Evolutionary conservation across 805 yeast genomes (phyloP).

Genomic region (Sungouiella blattae): DNA sequence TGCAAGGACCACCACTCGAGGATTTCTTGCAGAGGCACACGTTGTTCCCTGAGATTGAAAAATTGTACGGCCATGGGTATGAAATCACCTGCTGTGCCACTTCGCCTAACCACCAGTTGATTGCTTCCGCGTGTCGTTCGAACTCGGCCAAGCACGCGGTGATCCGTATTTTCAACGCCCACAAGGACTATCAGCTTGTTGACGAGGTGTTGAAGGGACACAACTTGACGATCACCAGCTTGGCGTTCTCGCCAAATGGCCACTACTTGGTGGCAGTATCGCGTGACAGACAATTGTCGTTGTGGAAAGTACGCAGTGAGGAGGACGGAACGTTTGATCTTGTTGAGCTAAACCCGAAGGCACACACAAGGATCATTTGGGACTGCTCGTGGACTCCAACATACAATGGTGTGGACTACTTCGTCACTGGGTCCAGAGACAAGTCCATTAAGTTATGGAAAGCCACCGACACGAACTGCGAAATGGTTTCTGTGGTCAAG

Average conservation of each 20-base stretch:
- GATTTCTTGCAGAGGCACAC: constrained; percentile 90
- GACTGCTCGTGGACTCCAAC: constrained; percentile 83
- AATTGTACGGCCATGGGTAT: constrained; percentile 95
- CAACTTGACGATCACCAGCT: constrained; percentile 77
- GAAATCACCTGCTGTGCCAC: constrained; percentile 80
- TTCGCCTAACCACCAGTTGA: constrained; percentile 54
- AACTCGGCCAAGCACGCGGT: constrained; percentile 83
- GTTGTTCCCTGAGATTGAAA: constrained; percentile 92
- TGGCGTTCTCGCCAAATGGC: constrained; percentile 71
- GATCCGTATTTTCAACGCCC: constrained; percentile 66
- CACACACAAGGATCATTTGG: constrained; percentile 93
- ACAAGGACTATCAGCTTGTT: constrained; percentile 51
- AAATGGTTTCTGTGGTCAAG: constrained; percentile 39
- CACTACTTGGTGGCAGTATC: constrained; percentile 69
- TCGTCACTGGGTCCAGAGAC: constrained; percentile 87
- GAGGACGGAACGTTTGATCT: constrained; percentile 31
- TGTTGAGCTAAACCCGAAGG: constrained; percentile 54
- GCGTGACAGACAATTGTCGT: constrained; percentile 81
- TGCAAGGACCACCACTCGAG: constrained; percentile 63
- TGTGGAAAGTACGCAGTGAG: constrained; percentile 52
- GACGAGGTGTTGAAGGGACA: constrained; percentile 58
- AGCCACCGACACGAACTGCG: constrained; percentile 26
- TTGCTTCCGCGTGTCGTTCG: constrained; percentile 92
- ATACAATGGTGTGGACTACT: constrained; percentile 29
- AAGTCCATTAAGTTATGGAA: constrained; percentile 72